Percentiles rank a stretch among this genome's conserved stretches.
Evolutionary conservation across 2,329 filamentous ascomycete genomes (phyloP).

Genomic region (Celoporthe dispersa): DNA sequence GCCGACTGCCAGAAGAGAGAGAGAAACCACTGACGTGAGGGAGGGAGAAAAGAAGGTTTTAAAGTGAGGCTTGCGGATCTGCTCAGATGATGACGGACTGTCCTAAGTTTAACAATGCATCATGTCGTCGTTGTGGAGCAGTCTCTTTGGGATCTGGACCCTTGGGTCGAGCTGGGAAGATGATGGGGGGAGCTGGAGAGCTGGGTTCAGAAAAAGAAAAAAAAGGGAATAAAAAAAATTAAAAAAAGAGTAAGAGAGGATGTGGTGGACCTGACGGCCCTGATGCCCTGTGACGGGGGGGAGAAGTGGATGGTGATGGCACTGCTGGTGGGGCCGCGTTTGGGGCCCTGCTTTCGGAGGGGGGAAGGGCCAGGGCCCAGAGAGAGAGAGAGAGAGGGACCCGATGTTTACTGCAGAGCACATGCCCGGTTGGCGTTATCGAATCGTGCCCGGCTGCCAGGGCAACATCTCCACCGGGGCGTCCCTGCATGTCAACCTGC

Average conservation of each 20-base stretch:
- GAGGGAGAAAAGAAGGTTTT: neutral
- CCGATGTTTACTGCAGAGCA: neutral
- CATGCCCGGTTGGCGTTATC: constrained; percentile 1
- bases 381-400: neutral
- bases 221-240: neutral
- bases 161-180: neutral
- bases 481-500: constrained; percentile 15
- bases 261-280: neutral
- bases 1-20: neutral
- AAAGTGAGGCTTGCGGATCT: constrained; percentile 5
- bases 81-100: constrained; percentile 13
- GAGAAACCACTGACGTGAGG: constrained; percentile 1
- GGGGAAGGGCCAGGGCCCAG: too few relatives aligned
- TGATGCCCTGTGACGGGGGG: constrained; percentile 2
- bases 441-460: constrained; percentile 8
- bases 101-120: constrained; percentile 17
- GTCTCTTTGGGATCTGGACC: constrained; percentile 9
- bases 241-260: neutral
- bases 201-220: neutral
- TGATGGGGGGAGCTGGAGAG: neutral
- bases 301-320: neutral
- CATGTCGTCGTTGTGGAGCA: constrained; percentile 14
- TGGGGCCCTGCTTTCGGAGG: neutral
- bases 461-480: constrained; percentile 3
- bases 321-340: neutral